Conservation (phyloP, 2,329 filamentous ascomycete genomes). For the Ceratocystis colombiana region DNA sequence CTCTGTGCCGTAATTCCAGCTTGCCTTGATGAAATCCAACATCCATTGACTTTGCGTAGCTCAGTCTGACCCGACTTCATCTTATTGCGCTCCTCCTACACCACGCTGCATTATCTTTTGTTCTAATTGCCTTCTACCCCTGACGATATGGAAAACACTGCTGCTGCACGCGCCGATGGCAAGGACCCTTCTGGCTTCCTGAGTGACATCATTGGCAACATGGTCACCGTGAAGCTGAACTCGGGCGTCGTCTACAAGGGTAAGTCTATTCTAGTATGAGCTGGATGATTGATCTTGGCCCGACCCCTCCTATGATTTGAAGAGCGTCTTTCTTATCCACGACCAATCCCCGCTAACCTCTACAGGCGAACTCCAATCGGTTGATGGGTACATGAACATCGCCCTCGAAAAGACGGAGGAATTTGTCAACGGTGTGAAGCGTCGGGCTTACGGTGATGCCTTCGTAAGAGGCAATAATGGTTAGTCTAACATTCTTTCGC, state of each 20-base stretch:
- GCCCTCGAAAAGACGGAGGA: conserved; percentile 92
- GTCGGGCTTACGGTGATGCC: conserved; percentile 80
- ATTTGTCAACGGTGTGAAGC: conserved; percentile 73
- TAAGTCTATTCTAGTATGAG: conserved; percentile 33
- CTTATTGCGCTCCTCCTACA: neutral
- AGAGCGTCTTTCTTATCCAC: neutral
- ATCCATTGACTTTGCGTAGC: neutral
- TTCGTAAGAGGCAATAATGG: conserved; percentile 96
- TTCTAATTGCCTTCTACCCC: neutral
- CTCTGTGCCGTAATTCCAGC: neutral
- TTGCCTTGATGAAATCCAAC: conserved; percentile 1
- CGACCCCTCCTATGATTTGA: neutral
- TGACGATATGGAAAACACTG: conserved; percentile 60
- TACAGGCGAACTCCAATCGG: conserved; percentile 83
- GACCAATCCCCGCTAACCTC: neutral
- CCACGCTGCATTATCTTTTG: neutral
- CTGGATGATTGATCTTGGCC: neutral
- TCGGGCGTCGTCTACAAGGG: conserved; percentile 98
- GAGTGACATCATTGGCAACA: conserved; percentile 84
- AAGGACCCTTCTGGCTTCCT: conserved; percentile 92
- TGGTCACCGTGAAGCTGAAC: conserved; percentile 94
- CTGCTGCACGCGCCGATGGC: conserved; percentile 54
- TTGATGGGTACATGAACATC: conserved; percentile 99
- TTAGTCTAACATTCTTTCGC: conserved; percentile 34
- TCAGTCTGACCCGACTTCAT: neutral